These are phyloP conservation scores for Zhuliangozyma parablackwelliae DNA, from an alignment of 1,139 yeast species.

Conservation along the genomic window DNA sequence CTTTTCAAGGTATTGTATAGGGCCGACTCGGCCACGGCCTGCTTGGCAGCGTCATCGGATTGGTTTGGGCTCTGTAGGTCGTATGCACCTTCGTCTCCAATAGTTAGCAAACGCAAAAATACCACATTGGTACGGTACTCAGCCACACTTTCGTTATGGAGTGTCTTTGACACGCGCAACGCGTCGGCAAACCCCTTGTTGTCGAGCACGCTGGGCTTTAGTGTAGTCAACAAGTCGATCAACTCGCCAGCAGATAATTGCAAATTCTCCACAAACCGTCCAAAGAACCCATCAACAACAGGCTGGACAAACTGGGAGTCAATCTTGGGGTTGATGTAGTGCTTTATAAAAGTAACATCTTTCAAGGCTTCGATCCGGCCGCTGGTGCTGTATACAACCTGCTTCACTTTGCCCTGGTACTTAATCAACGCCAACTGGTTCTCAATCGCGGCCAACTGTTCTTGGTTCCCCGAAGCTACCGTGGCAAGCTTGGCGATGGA, in stretches of 20 bases:
- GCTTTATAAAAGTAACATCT: slow-evolving; percentile 45
- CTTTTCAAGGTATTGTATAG: slow-evolving; percentile 42
- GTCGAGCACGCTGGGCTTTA: slow-evolving; percentile 28
- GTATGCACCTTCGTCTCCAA: slow-evolving; percentile 54
- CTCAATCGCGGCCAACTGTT: slow-evolving; percentile 7
- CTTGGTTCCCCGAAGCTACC: slow-evolving; percentile 19
- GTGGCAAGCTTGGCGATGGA: slow-evolving; percentile 66
- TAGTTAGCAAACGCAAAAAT: slow-evolving; percentile 59
- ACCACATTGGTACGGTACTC: slow-evolving; percentile 28
- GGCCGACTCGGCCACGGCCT: slow-evolving; percentile 36
- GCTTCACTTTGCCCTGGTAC: slow-evolving; percentile 5
- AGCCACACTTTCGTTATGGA: slow-evolving; percentile 21
- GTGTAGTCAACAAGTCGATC: slow-evolving; percentile 54
- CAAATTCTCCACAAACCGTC: slow-evolving; percentile 26
- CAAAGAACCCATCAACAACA: slow-evolving; percentile 11
- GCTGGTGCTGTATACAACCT: slow-evolving; percentile 3
- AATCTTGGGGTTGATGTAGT: slow-evolving; percentile 22
- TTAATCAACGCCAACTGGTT: slow-evolving; percentile 8
- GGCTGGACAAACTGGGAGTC: slow-evolving; percentile 1
- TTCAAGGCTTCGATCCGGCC: slow-evolving; percentile 26
- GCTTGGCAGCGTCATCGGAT: slow-evolving; percentile 42
- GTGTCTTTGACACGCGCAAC: slow-evolving; percentile 27
- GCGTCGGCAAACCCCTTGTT: slow-evolving; percentile 32
- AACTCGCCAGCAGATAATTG: slow-evolving; percentile 45
- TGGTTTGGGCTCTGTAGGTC: slow-evolving; percentile 28